A percentile compares a stretch with the other conserved stretches of the same genome.
phyloP scores from a whole-genome alignment of 495 filamentous ascomycete genomes.

The Daldinia concentrica region DNA sequence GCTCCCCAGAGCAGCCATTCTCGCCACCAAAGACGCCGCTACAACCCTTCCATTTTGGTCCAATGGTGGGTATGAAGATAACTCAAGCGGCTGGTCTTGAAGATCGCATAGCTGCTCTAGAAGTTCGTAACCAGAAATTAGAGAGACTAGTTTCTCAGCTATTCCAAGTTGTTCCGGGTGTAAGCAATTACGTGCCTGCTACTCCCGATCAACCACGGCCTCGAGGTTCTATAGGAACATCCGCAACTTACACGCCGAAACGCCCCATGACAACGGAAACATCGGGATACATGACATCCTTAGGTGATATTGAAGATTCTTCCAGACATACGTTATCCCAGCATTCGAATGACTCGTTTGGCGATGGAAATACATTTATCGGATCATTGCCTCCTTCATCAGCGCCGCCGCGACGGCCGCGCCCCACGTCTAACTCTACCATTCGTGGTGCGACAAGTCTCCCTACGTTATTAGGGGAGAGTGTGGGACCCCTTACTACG shows the following conservation, averaged over 20 bases:
- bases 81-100: slow-evolving; percentile 62
- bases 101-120: slow-evolving; percentile 56
- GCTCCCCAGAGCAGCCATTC: slow-evolving; percentile 43
- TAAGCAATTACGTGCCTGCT: slow-evolving; percentile 44
- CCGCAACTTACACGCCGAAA: slow-evolving; percentile 43
- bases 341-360: slow-evolving; percentile 54
- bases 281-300: slow-evolving; percentile 38
- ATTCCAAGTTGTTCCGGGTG: slow-evolving; percentile 53
- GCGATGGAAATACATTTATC: slow-evolving; percentile 51
- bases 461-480: slow-evolving; percentile 51
- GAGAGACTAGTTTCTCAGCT: slow-evolving; percentile 58
- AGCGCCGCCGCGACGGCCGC: slow-evolving; percentile 36
- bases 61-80: slow-evolving; percentile 60
- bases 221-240: slow-evolving; percentile 34
- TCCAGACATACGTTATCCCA: slow-evolving; percentile 47
- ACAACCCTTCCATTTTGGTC: slow-evolving; percentile 63
- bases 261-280: slow-evolving; percentile 25
- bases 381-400: slow-evolving; percentile 50
- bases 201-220: slow-evolving; percentile 30
- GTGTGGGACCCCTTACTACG: slow-evolving; percentile 30
- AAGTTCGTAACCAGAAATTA: slow-evolving; percentile 57
- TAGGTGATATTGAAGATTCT: slow-evolving; percentile 38
- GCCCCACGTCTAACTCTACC: slow-evolving; percentile 53
- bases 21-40: slow-evolving; percentile 54
- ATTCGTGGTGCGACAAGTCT: slow-evolving; percentile 55